Evolutionary conservation across 2,329 filamentous ascomycete species (phyloP).

Genomic region (Emergomyces orientalis): DNA sequence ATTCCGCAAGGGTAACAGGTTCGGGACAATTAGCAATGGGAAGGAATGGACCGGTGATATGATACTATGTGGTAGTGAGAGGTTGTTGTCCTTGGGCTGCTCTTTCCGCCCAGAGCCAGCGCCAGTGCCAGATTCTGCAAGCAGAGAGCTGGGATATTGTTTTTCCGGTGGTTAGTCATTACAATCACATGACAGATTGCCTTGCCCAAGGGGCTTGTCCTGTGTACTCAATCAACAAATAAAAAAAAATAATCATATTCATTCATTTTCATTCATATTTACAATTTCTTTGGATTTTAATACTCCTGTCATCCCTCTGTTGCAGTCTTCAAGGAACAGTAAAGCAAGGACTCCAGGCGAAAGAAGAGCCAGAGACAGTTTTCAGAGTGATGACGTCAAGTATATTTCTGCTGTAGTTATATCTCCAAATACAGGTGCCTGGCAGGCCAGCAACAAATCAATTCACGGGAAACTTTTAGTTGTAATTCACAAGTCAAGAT

Average conservation of each 20-base stretch:
- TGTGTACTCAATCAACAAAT: no score
- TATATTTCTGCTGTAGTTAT: background rate
- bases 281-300: no score
- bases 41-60: background rate
- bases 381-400: background rate
- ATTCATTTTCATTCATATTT: no score
- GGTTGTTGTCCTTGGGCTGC: background rate
- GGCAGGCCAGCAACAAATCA: no score
- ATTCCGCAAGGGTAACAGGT: background rate
- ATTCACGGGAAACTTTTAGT: no score
- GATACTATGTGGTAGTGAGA: no score
- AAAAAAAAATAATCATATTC: no score
- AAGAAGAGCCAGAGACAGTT: background rate
- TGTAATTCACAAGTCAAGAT: no score
- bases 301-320: background rate
- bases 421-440: no score
- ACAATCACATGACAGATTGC: background rate
- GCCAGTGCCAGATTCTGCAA: no score
- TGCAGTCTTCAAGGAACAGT: background rate
- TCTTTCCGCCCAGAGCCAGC: background rate
- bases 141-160: background rate
- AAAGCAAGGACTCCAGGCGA: background rate
- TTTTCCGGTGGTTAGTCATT: background rate
- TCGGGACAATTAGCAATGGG: background rate
- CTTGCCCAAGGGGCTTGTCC: no score